Evolutionary conservation across 345 rosid species (phyloP), one percentile per base, ranked within the genome.

Genomic region (Eucalyptus tenuipes): DNA sequence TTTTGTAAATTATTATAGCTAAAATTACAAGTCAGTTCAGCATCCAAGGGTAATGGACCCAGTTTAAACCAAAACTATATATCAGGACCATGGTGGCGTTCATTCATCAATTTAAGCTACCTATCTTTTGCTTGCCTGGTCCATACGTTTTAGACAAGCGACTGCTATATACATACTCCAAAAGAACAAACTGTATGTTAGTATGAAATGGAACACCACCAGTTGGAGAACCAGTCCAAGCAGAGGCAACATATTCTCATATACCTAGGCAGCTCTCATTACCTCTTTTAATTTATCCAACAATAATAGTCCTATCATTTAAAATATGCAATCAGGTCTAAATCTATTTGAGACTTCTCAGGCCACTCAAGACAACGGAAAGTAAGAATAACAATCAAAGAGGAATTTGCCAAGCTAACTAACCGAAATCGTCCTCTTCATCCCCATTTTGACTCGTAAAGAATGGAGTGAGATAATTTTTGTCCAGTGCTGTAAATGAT

Each of bases 371-470:
- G 22, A 88, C 48, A 61, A 45, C 7, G 18, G 86, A 86, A 79
- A 31, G 68, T 85, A 49, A 44, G 59, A 47, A 86, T 17, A 11
- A 50, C 29, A 31, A 86, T n/a, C 75, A 15, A 11, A 29, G 87
- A 86, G 47, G 64, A 52, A 8, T 33, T 86, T 50, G 45, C n/a
- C 44, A 52, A 50, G 61, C 31, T 25, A 61, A 87, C 93, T 92
- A 89, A 95, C 97, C 96, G 85, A n/a, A 89, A 44, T 91, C 94
- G 29, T 94, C 96, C 12, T 92, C 95, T 27, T 91, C 94, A 89
- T 97, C 97, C 89, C 95, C 96, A 88, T 94, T 96, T 61, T 95
- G 93, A 93, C 96, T 96, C 17, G 99, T 96, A 92, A 96, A 96
- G 90, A 96, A 95, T 5, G 99, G 96, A 68, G 99, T 95, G 88